Conservation (phyloP, 768 basidiomycete species). For the Serendipita vermifera region DNA sequence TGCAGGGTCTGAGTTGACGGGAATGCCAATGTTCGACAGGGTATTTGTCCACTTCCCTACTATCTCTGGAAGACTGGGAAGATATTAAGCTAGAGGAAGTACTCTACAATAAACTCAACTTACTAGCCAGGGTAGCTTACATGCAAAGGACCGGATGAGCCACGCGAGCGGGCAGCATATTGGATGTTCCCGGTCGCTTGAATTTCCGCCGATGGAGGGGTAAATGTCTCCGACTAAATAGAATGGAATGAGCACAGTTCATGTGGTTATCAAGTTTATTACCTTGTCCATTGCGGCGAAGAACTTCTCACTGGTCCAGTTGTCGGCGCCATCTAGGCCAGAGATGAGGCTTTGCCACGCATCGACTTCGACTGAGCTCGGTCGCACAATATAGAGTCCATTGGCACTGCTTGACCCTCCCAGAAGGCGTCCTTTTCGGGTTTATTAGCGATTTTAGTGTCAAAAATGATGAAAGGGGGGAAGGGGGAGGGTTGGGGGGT, state of each 20-base stretch:
- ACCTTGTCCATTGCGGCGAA: conserved; percentile 34
- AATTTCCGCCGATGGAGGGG: conserved; percentile 33
- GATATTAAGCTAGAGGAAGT: neutral
- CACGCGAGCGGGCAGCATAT: conserved; percentile 35
- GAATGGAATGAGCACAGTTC: neutral
- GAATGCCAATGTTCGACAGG: conserved; percentile 33
- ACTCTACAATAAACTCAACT: conserved; percentile 19
- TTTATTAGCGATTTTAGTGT: no score
- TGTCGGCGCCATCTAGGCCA: conserved; percentile 20
- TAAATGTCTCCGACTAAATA: conserved; percentile 39
- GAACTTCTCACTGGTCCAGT: conserved; percentile 38
- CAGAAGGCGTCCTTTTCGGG: conserved; percentile 57
- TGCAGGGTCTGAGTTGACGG: conserved; percentile 30
- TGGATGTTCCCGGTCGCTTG: conserved; percentile 32
- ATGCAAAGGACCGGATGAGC: conserved; percentile 39
- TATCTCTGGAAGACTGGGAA: conserved; percentile 33
- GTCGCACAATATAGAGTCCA: conserved; percentile 52
- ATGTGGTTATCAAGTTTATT: neutral
- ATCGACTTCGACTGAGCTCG: conserved; percentile 36
- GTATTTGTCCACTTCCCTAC: conserved; percentile 46
- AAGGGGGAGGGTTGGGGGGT: no score
- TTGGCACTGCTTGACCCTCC: conserved; percentile 61
- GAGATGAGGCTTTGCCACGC: conserved; percentile 34
- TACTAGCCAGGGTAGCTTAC: conserved; percentile 40
- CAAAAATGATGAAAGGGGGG: no score